Base-by-base conservation (phyloP, 208 protist genomes). In the Trypanosoma lewisi region DNA sequence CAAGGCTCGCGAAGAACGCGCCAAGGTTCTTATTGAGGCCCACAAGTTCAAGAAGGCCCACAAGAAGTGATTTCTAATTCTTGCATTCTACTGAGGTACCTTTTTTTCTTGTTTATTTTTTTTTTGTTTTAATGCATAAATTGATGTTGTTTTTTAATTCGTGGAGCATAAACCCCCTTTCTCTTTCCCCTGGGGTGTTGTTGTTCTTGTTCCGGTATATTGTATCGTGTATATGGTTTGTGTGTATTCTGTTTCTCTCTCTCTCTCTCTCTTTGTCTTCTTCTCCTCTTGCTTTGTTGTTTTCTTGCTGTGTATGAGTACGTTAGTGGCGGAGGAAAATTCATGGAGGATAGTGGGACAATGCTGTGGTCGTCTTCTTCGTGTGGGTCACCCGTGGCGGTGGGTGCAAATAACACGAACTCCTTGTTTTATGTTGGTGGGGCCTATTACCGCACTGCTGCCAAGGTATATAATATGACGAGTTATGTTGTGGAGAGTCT, bases 381-480 rank as follows among this genome's bases (percentile, higher is more conserved):
- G 6, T 72, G 41, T 27, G 50, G 44, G 25, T 55, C 56, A 31
- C 44, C 67, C 2, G 4, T 44, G 9, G 19, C 39, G 23, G 59
- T 19, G 17, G 36, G 28, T 28, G 57, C 37, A 19, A n/a, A 45
- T 34, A 57, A 17, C 19, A n/a, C 16, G 27, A 19, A 48, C 36
- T 48, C 54, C n/a, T 28, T 62, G n/a, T 63, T 64, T 58, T 28
- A 36, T 60, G 41, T 72, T 4, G 58, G 58, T 2, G 45, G 71
- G 19, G 37, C 62, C 49, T 95, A 95, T 53, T 83, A 80, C 48
- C 75, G 77, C 21, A 61, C 67, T 19, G 80, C 77, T 6, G 61
- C 71, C 27, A 61, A 79, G 44, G 86, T 80, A 8, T 91, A 87
- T 27, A 92, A 90, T 56, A 82, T 93, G 39, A 76, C 81, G 16